These are phyloP conservation scores for Paramecium tetraurelia DNA, from an alignment of 73 alveolate species.

Conservation along the genomic window DNA sequence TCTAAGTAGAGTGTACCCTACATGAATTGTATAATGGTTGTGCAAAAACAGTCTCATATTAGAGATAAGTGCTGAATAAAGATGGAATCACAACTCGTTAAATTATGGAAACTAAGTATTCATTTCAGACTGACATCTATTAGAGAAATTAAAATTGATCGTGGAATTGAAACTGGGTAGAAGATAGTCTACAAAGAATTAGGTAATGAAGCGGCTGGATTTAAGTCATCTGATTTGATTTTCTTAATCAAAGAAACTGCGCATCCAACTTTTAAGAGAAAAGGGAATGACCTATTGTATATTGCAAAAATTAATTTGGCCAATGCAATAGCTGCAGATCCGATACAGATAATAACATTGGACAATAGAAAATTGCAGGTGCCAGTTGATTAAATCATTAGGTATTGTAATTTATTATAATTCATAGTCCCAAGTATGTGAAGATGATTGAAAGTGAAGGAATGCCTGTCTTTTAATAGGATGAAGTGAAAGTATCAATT, in stretches of 20 bases:
- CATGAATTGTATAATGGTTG: slow-evolving; percentile 86
- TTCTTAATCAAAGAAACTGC: slow-evolving; percentile 76
- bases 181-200: slow-evolving; percentile 72
- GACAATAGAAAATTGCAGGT: slow-evolving; percentile 52
- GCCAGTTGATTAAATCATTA: slow-evolving; percentile 79
- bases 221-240: slow-evolving; percentile 71
- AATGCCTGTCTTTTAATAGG: slow-evolving; percentile 82
- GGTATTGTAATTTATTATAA: slow-evolving; percentile 22
- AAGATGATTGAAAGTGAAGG: slow-evolving; percentile 85
- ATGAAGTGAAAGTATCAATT: slow-evolving; percentile 14
- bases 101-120: slow-evolving; percentile 62
- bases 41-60: slow-evolving; percentile 73
- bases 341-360: slow-evolving; percentile 68
- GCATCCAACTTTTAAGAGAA: slow-evolving; percentile 73
- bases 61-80: slow-evolving; percentile 70
- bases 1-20: slow-evolving; percentile 77
- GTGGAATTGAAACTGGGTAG: slow-evolving; percentile 82
- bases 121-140: not conserved
- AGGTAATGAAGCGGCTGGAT: slow-evolving; percentile 84
- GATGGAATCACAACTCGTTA: slow-evolving; percentile 83
- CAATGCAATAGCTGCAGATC: slow-evolving; percentile 82
- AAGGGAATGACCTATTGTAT: slow-evolving; percentile 82
- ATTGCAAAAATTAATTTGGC: slow-evolving; percentile 70
- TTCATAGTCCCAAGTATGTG: slow-evolving; percentile 76
- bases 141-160: slow-evolving; percentile 77